Conservation (phyloP, 2,329 filamentous ascomycete genomes). For the Scytalidium lignicola region DNA sequence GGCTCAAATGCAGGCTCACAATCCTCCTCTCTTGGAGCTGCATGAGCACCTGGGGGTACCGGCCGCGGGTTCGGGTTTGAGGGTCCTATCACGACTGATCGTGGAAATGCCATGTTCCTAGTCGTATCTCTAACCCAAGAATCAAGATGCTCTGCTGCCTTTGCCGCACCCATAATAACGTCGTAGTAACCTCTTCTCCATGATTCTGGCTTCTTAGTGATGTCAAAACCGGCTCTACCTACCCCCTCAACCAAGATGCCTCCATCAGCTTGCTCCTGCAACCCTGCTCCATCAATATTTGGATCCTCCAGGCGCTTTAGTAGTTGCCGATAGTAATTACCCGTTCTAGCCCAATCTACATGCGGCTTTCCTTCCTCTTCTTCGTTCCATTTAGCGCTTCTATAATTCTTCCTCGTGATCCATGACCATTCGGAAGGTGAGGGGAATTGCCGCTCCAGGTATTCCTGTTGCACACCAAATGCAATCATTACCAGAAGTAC, state of each 20-base stretch:
- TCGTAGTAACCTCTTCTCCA: constrained; percentile 88
- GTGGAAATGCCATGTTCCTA: constrained; percentile 61
- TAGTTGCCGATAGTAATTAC: constrained; percentile 53
- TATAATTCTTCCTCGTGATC: constrained; percentile 61
- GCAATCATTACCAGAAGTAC: constrained; percentile 55
- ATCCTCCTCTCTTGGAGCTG: constrained; percentile 68
- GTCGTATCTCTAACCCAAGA: constrained; percentile 69
- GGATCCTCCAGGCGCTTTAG: constrained; percentile 66
- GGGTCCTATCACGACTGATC: constrained; percentile 71
- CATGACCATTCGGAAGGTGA: constrained; percentile 80
- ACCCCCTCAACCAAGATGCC: constrained; percentile 49
- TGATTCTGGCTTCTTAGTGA: constrained; percentile 62
- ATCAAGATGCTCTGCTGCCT: constrained; percentile 74
- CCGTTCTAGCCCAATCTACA: constrained; percentile 62
- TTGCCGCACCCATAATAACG: constrained; percentile 70
- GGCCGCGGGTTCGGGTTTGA: constrained; percentile 78
- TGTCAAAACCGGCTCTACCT: constrained; percentile 37
- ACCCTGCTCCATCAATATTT: constrained; percentile 59
- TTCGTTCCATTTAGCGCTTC: constrained; percentile 40
- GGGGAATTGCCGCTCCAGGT: constrained; percentile 69
- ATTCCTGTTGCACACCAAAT: constrained; percentile 67
- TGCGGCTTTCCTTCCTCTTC: constrained; percentile 9
- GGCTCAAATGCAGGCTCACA: constrained; percentile 63
- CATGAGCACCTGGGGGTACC: constrained; percentile 56
- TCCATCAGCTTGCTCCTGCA: constrained; percentile 47